Percentiles rank a stretch among this genome's conserved stretches.
Conservation (phyloP, 225 moss, liverwort and hornwort species). For the Anthoceros angustus region DNA sequence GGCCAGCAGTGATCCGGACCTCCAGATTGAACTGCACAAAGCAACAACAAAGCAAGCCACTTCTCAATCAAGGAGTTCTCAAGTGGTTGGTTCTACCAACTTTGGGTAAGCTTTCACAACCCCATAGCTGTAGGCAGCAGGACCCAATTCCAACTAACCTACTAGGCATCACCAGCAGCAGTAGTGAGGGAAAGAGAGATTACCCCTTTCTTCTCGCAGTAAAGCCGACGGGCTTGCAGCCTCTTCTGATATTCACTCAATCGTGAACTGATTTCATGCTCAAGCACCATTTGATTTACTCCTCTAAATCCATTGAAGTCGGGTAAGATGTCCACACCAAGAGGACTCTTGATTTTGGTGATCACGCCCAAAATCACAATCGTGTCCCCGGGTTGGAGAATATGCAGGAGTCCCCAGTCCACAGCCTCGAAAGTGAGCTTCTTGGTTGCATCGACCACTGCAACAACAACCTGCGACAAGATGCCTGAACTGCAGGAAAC, state of each 20-base stretch:
- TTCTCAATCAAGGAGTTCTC: neutral
- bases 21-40: neutral
- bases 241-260: neutral
- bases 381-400: neutral
- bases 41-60: neutral
- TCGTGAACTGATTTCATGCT: neutral
- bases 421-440: neutral
- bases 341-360: neutral
- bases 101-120: too few species aligned
- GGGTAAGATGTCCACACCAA: neutral
- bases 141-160: too few species aligned
- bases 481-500: neutral
- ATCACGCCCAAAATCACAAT: neutral
- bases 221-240: neutral
- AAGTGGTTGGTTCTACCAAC: too few species aligned
- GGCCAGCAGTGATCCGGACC: neutral
- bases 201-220: slow-evolving; percentile 3
- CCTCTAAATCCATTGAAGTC: neutral
- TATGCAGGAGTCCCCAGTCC: neutral
- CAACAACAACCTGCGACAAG: neutral
- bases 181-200: neutral
- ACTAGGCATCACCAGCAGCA: too few species aligned
- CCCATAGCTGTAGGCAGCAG: too few species aligned
- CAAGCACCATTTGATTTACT: neutral
- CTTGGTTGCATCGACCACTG: neutral